Evolutionary conservation across 768 basidiomycete species (phyloP).

Genomic region (Trametes elegans): DNA sequence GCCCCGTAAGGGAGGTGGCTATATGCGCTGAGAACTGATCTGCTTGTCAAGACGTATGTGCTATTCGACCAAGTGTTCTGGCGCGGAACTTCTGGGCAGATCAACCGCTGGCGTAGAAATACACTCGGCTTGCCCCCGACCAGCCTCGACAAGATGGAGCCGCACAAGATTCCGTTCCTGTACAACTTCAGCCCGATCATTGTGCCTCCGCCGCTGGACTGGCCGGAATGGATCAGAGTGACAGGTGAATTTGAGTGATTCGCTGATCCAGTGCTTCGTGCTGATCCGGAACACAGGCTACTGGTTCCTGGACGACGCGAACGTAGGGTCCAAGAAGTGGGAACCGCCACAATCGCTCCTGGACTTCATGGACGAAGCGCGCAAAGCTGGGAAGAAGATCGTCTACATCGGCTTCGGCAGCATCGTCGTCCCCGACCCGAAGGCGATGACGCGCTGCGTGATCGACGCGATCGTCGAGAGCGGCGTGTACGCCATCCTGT

Average conservation of each 20-base stretch:
- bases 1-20: neutral
- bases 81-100: constrained; percentile 90
- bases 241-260: constrained; percentile 53
- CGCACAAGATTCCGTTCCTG: constrained; percentile 95
- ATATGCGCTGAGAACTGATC: neutral
- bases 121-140: constrained; percentile 74
- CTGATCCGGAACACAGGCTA: constrained; percentile 57
- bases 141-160: constrained; percentile 92
- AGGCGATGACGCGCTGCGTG: constrained; percentile 87
- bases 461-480: constrained; percentile 85
- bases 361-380: constrained; percentile 80
- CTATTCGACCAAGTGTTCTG: constrained; percentile 99
- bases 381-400: constrained; percentile 74
- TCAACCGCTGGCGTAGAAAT: constrained; percentile 91
- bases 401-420: constrained; percentile 98
- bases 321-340: constrained; percentile 89
- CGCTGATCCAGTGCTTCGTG: neutral
- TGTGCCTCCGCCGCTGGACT: constrained; percentile 93
- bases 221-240: constrained; percentile 98
- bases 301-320: constrained; percentile 95
- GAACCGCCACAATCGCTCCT: constrained; percentile 76
- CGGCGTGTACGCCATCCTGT: constrained; percentile 89
- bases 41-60: constrained; percentile 68
- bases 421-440: constrained; percentile 95
- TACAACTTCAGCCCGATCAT: constrained; percentile 94